Evolutionary conservation across 768 basidiomycete species (phyloP), one percentile per base, ranked within the genome.

Genomic region (Nidularia pulvinata): DNA sequence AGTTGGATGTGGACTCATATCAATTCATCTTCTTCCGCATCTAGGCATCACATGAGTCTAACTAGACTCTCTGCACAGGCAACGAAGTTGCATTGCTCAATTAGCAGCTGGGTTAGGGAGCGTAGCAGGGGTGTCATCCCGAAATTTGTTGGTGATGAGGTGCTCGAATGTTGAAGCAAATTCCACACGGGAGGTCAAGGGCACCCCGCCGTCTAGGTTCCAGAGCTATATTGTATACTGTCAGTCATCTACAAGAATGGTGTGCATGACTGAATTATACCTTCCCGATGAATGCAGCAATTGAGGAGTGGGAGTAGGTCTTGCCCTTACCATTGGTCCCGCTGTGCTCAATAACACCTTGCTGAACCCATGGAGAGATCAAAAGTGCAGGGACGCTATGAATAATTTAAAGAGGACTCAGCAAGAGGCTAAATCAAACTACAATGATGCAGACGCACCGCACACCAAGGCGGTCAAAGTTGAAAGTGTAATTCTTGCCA

Each of bases 381-480:
- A 65, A 25, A 25, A 53, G 57, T 13, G 63, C 63, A 10, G 69
- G 68, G 50, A 70, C 63, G 37, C 69, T 51, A 33, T 10, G 6
- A 33, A 6, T 5, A 34, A 19, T 13, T 30, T n/a, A 39, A 7
- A 39, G 9, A 39, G 7, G 37, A 39, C 7, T 9, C 37, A 39
- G n/a, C 37, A 39, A 39, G n/a, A n/a, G n/a, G n/a, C n/a, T n/a
- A n/a, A n/a, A n/a, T n/a, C n/a, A n/a, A 39, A n/a, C 37, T 39
- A 7, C n/a, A n/a, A n/a, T 6, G n/a, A 49, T n/a, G 4, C 14
- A 39, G 19, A 43, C 53, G 6, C 10, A 54, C 53, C 53, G 66
- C 4, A 62, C 60, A 33, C 68, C 67, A 25, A 65, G 59, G 25
- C 66, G 65, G 50, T 64, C 52, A 45, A 68, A 70, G 14, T 59